Base-by-base conservation (phyloP, 345 rosid species). In the Gossypium sturtianum region DNA sequence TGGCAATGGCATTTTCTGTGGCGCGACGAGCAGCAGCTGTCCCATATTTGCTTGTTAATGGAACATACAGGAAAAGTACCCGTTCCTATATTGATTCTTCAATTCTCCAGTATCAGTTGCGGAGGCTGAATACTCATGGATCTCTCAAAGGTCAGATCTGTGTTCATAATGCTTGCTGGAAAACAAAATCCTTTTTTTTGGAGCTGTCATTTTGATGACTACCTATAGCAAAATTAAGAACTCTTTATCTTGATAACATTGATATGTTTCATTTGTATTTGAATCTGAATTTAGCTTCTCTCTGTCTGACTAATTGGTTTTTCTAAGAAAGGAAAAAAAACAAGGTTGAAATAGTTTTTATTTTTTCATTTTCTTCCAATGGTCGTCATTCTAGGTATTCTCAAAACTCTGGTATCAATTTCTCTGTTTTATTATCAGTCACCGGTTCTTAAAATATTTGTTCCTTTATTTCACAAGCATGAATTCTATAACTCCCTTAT, bases 1-100 rank as follows among this genome's bases (percentile, higher is more conserved):
- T 95, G 77, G 98, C 98, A 76, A 95, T 95, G 99, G 99, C 98
- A 65, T 93, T 95, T 82, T 93, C 99, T 56, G 99, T 91, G 76
- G 88, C 97, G 56, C 87, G 98, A 58, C 86, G 98, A 81, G 98
- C 99, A 78, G 97, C 99, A 77, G 98, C 97, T 74, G 92, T 93
- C 59, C 99, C 99, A 19, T 68, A 90, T 53, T 88, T 95, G 75
- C 99, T 95, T 61, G 98, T 93, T 54, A 95, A 95, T 86, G 99
- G 99, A 84, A 95, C 99, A 43, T 93, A 95, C 76, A 81, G 99
- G 78, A 95, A 90, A 84, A 91, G 92, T 23, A 81, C 92, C 66
- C 91, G 98, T 76, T 87, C 98, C 75, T 93, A 93, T 84, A 88
- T 95, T 41, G 99, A 95, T 87, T 93, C 99, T 66, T 84, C 93